Evolutionary conservation across 192 early-diverging fungal genomes (phyloP).

Genomic region (Linnemannia exigua): DNA sequence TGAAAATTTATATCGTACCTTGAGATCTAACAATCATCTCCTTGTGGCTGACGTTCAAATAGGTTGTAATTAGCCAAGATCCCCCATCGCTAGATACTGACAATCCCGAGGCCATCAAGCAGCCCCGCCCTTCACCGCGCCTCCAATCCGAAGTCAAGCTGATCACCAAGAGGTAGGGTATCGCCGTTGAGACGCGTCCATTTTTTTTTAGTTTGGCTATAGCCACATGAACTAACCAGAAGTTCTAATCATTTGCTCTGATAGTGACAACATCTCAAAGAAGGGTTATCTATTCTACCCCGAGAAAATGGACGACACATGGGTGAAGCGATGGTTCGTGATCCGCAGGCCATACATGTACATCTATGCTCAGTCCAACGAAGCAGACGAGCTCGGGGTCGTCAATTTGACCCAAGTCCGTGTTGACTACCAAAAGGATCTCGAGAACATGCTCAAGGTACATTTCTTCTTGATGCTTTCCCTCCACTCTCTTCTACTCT

Average conservation of each 20-base stretch:
- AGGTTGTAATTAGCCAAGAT: slow-evolving; percentile 42
- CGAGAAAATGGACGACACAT: slow-evolving; percentile 70
- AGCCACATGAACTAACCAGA: too few species aligned
- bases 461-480: too few species aligned
- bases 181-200: not conserved
- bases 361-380: slow-evolving; percentile 74
- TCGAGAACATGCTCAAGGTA: slow-evolving; percentile 74
- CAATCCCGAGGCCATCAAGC: slow-evolving; percentile 26
- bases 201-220: not conserved
- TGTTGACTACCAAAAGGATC: slow-evolving; percentile 66
- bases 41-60: too few species aligned
- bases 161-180: slow-evolving; percentile 46
- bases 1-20: not conserved
- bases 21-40: not conserved
- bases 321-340: slow-evolving; percentile 87
- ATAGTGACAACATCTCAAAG: slow-evolving; percentile 67
- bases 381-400: slow-evolving; percentile 78
- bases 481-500: not conserved
- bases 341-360: slow-evolving; percentile 85
- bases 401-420: slow-evolving; percentile 82
- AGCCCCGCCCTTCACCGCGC: slow-evolving; percentile 37
- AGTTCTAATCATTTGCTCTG: not conserved
- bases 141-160: slow-evolving; percentile 51
- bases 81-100: slow-evolving; percentile 41
- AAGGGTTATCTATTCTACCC: slow-evolving; percentile 67